Percentiles rank a stretch among this genome's conserved stretches.
Conservation (phyloP, 305 asterid species). For the Stenogyne calaminthoides region DNA sequence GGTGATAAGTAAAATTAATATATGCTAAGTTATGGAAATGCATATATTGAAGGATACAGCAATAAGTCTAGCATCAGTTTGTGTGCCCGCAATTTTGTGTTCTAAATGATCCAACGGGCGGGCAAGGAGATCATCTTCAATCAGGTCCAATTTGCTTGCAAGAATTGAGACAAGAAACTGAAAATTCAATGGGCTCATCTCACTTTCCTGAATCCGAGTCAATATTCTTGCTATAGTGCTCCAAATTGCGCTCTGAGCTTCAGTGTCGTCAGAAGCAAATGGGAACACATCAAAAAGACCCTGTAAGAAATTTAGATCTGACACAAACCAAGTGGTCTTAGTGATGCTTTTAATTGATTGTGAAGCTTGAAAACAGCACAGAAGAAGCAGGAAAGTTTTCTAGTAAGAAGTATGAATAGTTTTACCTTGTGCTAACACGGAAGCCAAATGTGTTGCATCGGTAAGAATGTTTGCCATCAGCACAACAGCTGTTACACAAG, state of each 20-base stretch:
- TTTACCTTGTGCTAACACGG: slow-evolving; percentile 65
- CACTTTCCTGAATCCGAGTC: slow-evolving; percentile 45
- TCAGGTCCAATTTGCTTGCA: slow-evolving; percentile 54
- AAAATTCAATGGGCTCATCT: slow-evolving; percentile 47
- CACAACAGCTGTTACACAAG: slow-evolving; percentile 77
- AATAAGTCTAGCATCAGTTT: slow-evolving; percentile 39
- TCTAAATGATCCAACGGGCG: slow-evolving; percentile 44
- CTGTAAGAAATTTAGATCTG: slow-evolving; percentile 71
- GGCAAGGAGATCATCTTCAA: slow-evolving; percentile 66
- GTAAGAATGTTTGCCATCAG: slow-evolving; percentile 72
- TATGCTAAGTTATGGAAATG: neutral
- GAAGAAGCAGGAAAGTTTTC: slow-evolving; percentile 21
- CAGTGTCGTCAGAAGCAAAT: slow-evolving; percentile 62
- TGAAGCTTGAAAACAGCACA: neutral
- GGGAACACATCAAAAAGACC: slow-evolving; percentile 68
- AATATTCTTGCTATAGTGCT: slow-evolving; percentile 61
- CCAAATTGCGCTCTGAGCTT: slow-evolving; percentile 82
- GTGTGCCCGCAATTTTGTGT: slow-evolving; percentile 30
- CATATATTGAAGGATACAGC: slow-evolving; percentile 62
- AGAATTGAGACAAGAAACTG: slow-evolving; percentile 55
- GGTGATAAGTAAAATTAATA: slow-evolving; percentile 20
- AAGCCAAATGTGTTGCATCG: slow-evolving; percentile 51
- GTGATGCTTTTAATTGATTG: slow-evolving; percentile 12
- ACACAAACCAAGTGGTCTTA: slow-evolving; percentile 33
- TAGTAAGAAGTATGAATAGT: slow-evolving; percentile 14